These are phyloP conservation scores for Penicillium sp. DNA, from an alignment of 2,329 filamentous ascomycete species.

Conservation along the genomic window DNA sequence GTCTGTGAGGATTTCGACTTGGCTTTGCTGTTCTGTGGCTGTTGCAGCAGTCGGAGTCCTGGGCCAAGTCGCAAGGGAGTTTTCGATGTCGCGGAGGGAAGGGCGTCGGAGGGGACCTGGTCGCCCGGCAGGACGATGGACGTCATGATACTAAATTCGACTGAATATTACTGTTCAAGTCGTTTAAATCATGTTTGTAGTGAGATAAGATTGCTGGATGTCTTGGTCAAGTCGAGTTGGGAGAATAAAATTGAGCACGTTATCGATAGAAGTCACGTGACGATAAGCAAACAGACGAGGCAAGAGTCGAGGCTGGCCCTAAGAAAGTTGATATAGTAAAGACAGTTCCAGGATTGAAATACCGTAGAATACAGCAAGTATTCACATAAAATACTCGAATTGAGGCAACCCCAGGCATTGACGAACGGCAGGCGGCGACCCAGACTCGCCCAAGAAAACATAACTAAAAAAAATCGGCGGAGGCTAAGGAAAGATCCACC, in stretches of 20 bases:
- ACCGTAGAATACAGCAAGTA: neutral
- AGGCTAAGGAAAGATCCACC: slow-evolving; percentile 9
- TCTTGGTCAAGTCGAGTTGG: too few species aligned
- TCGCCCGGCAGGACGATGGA: slow-evolving; percentile 82
- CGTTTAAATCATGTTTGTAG: too few species aligned
- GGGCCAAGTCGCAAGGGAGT: slow-evolving; percentile 75
- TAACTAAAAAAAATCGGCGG: slow-evolving; percentile 8
- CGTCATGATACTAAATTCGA: too few species aligned
- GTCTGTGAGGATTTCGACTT: slow-evolving; percentile 62
- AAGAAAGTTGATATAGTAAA: neutral
- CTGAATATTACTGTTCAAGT: too few species aligned
- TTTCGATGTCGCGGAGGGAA: slow-evolving; percentile 62
- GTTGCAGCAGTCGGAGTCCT: slow-evolving; percentile 75
- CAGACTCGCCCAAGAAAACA: neutral
- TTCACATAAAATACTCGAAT: neutral
- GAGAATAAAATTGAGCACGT: neutral
- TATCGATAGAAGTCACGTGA: slow-evolving; percentile 15
- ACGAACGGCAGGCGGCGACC: neutral
- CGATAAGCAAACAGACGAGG: neutral
- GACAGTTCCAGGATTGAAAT: too few species aligned
- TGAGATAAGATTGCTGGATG: too few species aligned
- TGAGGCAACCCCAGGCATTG: neutral
- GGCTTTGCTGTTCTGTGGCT: slow-evolving; percentile 56
- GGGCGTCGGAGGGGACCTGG: slow-evolving; percentile 58
- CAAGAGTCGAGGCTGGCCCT: neutral